Evolutionary conservation across 179 eudicot species (phyloP), one percentile per base, ranked within the genome.

Genomic region (Beta corolliflora): DNA sequence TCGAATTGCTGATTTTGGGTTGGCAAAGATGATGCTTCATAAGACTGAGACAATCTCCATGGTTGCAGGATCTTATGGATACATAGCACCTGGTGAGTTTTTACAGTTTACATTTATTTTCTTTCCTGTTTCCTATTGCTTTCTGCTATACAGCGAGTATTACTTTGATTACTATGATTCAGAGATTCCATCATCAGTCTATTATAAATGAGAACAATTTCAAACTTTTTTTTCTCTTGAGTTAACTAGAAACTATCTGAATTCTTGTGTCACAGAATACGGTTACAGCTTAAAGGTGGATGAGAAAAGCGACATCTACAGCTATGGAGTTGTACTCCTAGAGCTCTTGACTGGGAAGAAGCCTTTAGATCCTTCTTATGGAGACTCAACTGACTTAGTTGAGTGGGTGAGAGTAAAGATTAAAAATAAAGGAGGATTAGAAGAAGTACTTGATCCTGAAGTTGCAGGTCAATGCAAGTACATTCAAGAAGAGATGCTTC

Each of bases 41-140:
- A 91, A 91, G 88, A 90, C 87, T 50, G 90, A 94, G 85, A 94
- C 97, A 0, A 93, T 94, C 46, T 94, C 98, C 12, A 93, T 91
- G 93, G 91, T 94, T 21, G 97, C 97, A 2, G 98, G 98, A 63
- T 94, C 98, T 9, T 93, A 94, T 79, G 98, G 98, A 53, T 94
- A 94, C 80, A 94, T 94, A 7, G 98, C 98, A 25, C 98, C 98
- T 41, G 98, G 98, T 94, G 54, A 87, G 90, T 87, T 9, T 77
- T 25, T 11, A 71, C 12, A 48, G 48, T 70, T 52, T 2, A 36
- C 58, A 16, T 29, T 52, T 69, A 36, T 36, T 36, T 36, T 64
- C 79, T 80, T 36, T 5, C 29, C 23, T 64, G 3, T 5, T 48
- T 12, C 56, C 7, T 25, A 9, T 19, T 31, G 19, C 65, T 56